A percentile compares a stretch with the other conserved stretches of the same genome.
Conservation (phyloP, 495 filamentous ascomycete species). For the Lentithecium fluviatile region DNA sequence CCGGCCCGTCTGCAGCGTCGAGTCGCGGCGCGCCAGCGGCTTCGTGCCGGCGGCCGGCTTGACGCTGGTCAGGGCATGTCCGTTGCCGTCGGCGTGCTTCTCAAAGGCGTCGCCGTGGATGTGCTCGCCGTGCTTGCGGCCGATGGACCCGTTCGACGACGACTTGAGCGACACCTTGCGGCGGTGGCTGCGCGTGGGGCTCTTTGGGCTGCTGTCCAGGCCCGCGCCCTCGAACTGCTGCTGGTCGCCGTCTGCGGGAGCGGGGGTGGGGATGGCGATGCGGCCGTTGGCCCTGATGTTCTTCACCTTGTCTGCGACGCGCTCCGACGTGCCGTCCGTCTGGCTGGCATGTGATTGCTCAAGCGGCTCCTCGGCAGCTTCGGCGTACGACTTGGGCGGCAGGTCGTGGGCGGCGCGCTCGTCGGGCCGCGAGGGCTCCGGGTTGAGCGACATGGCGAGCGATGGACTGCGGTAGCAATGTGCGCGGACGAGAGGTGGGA, state of each 20-base stretch:
- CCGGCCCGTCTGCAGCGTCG: conserved; percentile 38
- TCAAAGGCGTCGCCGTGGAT: conserved; percentile 6
- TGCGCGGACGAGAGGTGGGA: background rate
- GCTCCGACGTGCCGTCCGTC: background rate
- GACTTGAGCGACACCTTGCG: conserved; percentile 22
- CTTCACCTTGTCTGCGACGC: background rate
- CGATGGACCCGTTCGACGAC: conserved; percentile 25
- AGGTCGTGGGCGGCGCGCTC: conserved; percentile 37
- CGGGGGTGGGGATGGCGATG: conserved; percentile 6
- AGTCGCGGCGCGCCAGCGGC: background rate
- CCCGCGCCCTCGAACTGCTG: conserved; percentile 31
- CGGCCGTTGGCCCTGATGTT: conserved; percentile 14
- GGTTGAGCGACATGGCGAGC: conserved; percentile 25
- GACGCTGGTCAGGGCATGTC: conserved; percentile 20
- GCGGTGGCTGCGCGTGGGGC: conserved; percentile 23
- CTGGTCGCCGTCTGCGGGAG: too few species aligned
- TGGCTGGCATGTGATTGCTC: conserved; percentile 8
- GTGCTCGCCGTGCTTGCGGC: conserved; percentile 7
- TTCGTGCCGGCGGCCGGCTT: conserved; percentile 11
- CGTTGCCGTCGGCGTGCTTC: conserved; percentile 23
- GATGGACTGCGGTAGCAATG: background rate
- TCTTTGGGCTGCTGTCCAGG: conserved; percentile 30
- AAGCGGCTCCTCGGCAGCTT: conserved; percentile 35
- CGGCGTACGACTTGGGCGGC: conserved; percentile 40
- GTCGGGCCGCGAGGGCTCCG: conserved; percentile 27